A percentile compares a stretch with the other conserved stretches of the same genome.
Conservation (phyloP, 1,284 basidiomycete species). For the Binderoboletus segoi region DNA sequence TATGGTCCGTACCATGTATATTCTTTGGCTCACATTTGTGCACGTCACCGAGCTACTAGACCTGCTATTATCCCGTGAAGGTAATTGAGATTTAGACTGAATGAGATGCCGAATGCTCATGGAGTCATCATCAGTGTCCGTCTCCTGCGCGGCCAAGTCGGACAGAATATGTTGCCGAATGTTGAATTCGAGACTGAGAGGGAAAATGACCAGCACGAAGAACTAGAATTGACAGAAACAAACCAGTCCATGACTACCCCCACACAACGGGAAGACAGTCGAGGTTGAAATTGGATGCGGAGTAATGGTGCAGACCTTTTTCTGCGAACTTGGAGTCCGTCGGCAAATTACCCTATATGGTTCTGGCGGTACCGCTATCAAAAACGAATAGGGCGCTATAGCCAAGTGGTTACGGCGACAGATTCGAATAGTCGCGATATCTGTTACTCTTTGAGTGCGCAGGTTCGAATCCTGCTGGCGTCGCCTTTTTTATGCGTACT, state of each 20-base stretch:
- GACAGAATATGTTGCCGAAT: constrained; percentile 81
- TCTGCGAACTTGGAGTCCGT: too few relatives aligned
- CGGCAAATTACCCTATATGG: too few relatives aligned
- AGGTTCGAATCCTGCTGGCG: constrained; percentile 45
- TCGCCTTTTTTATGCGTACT: constrained; percentile 27
- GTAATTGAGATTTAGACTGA: constrained; percentile 55
- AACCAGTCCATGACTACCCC: constrained; percentile 31
- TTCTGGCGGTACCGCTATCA: too few relatives aligned
- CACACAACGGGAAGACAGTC: neutral
- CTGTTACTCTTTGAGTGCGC: constrained; percentile 47
- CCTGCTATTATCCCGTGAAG: constrained; percentile 16
- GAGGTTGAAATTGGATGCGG: neutral
- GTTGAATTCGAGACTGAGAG: constrained; percentile 66
- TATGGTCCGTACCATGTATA: constrained; percentile 28
- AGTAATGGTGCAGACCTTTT: too few relatives aligned
- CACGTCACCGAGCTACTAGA: neutral
- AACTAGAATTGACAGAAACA: constrained; percentile 6
- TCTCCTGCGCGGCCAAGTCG: constrained; percentile 74
- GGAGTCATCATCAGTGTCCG: constrained; percentile 49
- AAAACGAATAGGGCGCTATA: constrained; percentile 49
- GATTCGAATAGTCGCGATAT: constrained; percentile 50
- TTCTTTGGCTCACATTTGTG: neutral
- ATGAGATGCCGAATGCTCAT: constrained; percentile 58
- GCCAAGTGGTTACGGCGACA: constrained; percentile 63
- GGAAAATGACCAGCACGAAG: neutral